These are phyloP conservation scores for Russula emetica DNA, from an alignment of 768 basidiomycete genomes.

Conservation along the genomic window DNA sequence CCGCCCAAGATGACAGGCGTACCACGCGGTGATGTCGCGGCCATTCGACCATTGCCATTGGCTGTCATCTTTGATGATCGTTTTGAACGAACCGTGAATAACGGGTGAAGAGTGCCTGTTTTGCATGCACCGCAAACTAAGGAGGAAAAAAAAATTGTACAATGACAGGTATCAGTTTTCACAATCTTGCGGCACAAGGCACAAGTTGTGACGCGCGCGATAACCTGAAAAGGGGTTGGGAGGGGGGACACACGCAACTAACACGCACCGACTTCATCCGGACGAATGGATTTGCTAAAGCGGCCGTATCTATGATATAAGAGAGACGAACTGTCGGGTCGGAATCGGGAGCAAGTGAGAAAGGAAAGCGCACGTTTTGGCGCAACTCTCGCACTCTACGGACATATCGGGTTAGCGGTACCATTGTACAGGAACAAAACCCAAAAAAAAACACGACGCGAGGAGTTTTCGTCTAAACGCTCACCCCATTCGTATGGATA, in stretches of 20 bases:
- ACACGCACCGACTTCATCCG: conserved; percentile 57
- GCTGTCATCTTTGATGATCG: conserved; percentile 10
- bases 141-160: not conserved
- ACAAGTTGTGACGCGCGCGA: not conserved
- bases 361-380: conserved; percentile 47
- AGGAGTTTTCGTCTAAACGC: conserved; percentile 30
- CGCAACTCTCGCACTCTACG: conserved; percentile 60
- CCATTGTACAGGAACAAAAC: not conserved
- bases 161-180: not conserved
- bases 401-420: conserved; percentile 20
- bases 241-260: not conserved
- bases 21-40: conserved; percentile 24
- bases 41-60: conserved; percentile 21
- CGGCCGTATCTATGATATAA: conserved; percentile 56
- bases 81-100: conserved; percentile 40
- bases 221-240: not conserved
- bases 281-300: conserved; percentile 66
- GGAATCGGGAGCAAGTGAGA: not conserved
- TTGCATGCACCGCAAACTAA: conserved; percentile 67
- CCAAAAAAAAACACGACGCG: not conserved
- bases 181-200: conserved; percentile 3
- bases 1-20: conserved; percentile 6
- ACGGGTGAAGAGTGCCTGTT: conserved; percentile 52
- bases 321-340: not conserved
- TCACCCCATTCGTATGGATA: conserved; percentile 72